Evolutionary conservation across 148 eudicot species (phyloP).

Genomic region (Rhododendron mucronatum): DNA sequence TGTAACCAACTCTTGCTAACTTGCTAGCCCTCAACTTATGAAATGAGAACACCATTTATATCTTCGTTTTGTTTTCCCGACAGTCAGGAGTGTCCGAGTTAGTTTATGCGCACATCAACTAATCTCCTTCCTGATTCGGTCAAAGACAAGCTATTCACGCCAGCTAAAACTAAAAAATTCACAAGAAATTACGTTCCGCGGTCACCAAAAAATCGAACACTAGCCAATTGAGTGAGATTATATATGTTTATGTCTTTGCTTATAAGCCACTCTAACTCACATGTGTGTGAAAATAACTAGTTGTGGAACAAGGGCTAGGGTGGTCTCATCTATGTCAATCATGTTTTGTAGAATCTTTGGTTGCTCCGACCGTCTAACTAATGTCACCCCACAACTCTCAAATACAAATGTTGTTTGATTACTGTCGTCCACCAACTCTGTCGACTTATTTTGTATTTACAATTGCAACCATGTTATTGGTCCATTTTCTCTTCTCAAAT

Average conservation of each 20-base stretch:
- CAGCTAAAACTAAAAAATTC: no score
- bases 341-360: neutral
- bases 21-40: neutral
- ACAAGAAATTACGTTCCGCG: no score
- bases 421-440: neutral
- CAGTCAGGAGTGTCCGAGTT: neutral
- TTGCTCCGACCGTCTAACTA: neutral
- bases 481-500: neutral
- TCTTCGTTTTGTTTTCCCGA: neutral
- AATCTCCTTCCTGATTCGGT: accelerated
- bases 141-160: neutral
- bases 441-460: neutral
- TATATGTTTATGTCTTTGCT: neutral
- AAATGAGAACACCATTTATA: neutral
- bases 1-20: slow-evolving; percentile 1
- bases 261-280: slow-evolving; percentile 7
- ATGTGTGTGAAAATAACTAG: neutral
- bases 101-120: no score
- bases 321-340: neutral
- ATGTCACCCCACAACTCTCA: neutral
- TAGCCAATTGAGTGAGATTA: no score
- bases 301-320: neutral
- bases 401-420: neutral
- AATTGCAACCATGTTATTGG: neutral
- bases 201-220: no score